Conservation (phyloP, 192 early-diverging fungal genomes). For the Coemansia sp. region DNA sequence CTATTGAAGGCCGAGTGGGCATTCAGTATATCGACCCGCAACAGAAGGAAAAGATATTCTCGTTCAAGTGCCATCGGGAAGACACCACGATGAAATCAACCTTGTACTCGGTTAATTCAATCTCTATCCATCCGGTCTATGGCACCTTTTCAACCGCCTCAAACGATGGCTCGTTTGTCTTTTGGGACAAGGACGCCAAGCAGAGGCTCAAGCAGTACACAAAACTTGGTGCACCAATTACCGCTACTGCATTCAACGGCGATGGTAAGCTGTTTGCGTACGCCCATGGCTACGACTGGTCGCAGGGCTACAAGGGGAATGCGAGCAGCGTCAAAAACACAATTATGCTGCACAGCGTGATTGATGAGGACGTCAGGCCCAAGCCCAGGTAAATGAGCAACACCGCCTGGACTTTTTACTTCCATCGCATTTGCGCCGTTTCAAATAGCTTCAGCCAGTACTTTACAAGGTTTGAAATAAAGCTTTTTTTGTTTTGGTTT, state of each 20-base stretch:
- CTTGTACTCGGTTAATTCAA: constrained; percentile 60
- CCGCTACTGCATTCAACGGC: constrained; percentile 73
- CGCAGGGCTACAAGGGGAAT: constrained; percentile 74
- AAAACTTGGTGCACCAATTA: constrained; percentile 66
- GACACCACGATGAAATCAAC: constrained; percentile 61
- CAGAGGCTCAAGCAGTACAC: constrained; percentile 77
- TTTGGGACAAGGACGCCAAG: constrained; percentile 96
- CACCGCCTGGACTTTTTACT: not conserved
- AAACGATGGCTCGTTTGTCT: constrained; percentile 80
- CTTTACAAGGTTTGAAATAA: not conserved
- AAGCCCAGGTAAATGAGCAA: constrained; percentile 49
- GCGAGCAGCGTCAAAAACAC: constrained; percentile 61
- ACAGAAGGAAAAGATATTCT: constrained; percentile 64
- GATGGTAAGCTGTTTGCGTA: constrained; percentile 92
- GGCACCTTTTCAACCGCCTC: constrained; percentile 90
- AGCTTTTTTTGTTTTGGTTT: not conserved
- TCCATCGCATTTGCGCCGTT: not conserved
- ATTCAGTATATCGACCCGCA: constrained; percentile 92
- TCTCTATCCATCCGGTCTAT: constrained; percentile 55
- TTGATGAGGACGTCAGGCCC: constrained; percentile 81
- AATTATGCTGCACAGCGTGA: constrained; percentile 77
- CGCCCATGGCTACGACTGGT: constrained; percentile 84
- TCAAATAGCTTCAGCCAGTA: not conserved
- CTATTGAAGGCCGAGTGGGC: constrained; percentile 91
- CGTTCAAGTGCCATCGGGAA: constrained; percentile 89